Conservation (phyloP, 495 filamentous ascomycete species). For the Tirmania nivea region DNA sequence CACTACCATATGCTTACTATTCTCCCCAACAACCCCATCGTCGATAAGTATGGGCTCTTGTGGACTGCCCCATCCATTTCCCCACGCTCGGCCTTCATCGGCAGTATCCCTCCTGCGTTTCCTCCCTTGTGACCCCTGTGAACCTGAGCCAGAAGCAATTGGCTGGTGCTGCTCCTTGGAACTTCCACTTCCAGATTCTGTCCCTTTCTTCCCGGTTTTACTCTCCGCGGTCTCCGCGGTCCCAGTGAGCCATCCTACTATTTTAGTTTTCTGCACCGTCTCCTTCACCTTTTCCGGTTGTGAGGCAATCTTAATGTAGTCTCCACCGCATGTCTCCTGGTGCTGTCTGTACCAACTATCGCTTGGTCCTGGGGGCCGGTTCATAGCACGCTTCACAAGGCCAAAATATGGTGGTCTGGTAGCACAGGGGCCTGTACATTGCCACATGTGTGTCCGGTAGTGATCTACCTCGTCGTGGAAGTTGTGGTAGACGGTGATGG, state of each 20-base stretch:
- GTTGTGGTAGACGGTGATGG: background rate
- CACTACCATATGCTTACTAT: background rate
- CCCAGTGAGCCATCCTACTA: constrained; percentile 1
- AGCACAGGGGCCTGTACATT: constrained; percentile 2
- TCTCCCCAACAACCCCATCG: background rate
- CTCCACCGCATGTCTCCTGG: background rate
- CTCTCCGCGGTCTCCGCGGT: background rate
- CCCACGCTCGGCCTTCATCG: background rate
- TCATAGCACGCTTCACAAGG: constrained; percentile 1
- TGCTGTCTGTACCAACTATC: constrained; percentile 1
- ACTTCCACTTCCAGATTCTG: background rate
- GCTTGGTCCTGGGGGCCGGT: constrained; percentile 2
- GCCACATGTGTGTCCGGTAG: constrained; percentile 4
- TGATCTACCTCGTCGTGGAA: constrained; percentile 2
- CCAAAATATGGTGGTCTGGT: constrained; percentile 1
- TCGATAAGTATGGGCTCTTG: background rate
- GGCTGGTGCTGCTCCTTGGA: background rate
- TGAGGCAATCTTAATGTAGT: constrained; percentile 1
- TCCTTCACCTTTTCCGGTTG: constrained; percentile 3
- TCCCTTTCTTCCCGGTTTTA: background rate
- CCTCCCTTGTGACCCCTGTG: background rate
- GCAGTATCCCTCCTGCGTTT: background rate
- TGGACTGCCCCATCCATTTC: background rate
- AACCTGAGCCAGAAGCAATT: background rate
- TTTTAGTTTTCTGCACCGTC: constrained; percentile 1